phyloP scores from a whole-genome alignment of 1,284 basidiomycete species.

The Filobasidium uniguttulatum region DNA sequence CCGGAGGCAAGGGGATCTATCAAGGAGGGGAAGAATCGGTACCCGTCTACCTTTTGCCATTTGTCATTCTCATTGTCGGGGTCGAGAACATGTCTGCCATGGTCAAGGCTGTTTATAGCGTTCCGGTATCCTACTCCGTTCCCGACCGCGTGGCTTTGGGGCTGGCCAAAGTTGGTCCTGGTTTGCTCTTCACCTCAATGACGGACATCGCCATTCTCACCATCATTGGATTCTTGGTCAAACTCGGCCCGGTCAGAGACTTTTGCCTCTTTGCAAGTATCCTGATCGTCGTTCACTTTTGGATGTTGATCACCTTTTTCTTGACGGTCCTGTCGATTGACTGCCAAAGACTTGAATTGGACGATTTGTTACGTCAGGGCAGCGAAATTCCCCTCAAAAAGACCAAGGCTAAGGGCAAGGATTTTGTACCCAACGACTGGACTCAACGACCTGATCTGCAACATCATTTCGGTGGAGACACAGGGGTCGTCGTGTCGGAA shows the following conservation, averaged over 20 bases:
- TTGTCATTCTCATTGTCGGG: slow-evolving; percentile 89
- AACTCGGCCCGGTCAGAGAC: slow-evolving; percentile 67
- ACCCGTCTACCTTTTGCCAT: slow-evolving; percentile 56
- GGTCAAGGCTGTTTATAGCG: slow-evolving; percentile 73
- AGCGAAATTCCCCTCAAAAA: slow-evolving; percentile 3
- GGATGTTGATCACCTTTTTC: slow-evolving; percentile 45
- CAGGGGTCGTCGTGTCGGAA: background rate
- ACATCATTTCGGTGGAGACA: background rate
- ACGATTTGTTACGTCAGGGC: slow-evolving; percentile 23
- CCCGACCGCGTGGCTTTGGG: slow-evolving; percentile 85
- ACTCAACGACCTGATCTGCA: background rate
- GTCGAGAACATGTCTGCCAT: slow-evolving; percentile 95
- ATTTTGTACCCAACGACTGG: background rate
- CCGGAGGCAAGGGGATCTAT: slow-evolving; percentile 23
- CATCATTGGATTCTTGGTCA: slow-evolving; percentile 59
- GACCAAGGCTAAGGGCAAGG: background rate
- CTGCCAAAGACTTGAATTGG: slow-evolving; percentile 42
- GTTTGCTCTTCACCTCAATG: slow-evolving; percentile 81
- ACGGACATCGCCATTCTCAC: slow-evolving; percentile 72
- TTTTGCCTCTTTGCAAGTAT: slow-evolving; percentile 90
- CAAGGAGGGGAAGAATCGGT: slow-evolving; percentile 25
- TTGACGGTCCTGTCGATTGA: slow-evolving; percentile 44
- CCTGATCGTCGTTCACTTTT: slow-evolving; percentile 90
- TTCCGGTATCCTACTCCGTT: slow-evolving; percentile 76
- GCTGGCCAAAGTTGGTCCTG: slow-evolving; percentile 70